Percentiles rank a stretch among this genome's conserved stretches.
Evolutionary conservation across 306 rosid species (phyloP).

Genomic region (Canavalia gladiata): DNA sequence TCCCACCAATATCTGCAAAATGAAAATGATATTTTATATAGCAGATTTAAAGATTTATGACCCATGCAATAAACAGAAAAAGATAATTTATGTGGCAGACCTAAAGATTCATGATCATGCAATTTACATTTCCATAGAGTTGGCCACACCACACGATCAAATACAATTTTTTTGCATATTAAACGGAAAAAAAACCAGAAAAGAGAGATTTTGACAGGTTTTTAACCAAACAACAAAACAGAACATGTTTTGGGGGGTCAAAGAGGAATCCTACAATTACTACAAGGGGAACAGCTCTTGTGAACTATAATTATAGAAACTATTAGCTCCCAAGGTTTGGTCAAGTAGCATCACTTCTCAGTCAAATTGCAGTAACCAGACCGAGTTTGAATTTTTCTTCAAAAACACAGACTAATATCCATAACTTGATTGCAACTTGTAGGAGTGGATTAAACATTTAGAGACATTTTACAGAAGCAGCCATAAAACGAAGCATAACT

Average conservation of each 20-base stretch:
- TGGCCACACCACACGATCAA: not conserved
- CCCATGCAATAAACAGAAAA: no score
- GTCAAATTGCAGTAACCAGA: not conserved
- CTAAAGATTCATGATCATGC: not conserved
- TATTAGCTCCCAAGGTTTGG: not conserved
- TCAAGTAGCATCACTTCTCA: not conserved
- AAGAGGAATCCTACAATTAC: not conserved
- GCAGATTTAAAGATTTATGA: slow-evolving; percentile 22
- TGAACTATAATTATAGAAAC: not conserved
- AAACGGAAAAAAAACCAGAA: not conserved
- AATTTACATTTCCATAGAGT: not conserved
- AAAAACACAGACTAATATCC: not conserved
- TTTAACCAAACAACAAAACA: slow-evolving; percentile 14
- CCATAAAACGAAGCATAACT: no score
- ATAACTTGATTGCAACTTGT: not conserved
- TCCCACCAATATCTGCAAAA: slow-evolving; percentile 80
- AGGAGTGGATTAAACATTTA: no score
- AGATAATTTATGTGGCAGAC: no score
- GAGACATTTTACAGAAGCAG: no score
- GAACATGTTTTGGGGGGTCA: slow-evolving; percentile 8
- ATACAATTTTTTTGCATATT: slow-evolving; percentile 8
- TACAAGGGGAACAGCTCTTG: not conserved
- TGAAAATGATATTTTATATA: slow-evolving; percentile 32
- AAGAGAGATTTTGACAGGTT: not conserved
- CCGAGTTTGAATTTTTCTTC: not conserved